Evolutionary conservation across 2,329 filamentous ascomycete genomes (phyloP), one percentile per base, ranked within the genome.

Genomic region (Colletotrichum chrysophilum): DNA sequence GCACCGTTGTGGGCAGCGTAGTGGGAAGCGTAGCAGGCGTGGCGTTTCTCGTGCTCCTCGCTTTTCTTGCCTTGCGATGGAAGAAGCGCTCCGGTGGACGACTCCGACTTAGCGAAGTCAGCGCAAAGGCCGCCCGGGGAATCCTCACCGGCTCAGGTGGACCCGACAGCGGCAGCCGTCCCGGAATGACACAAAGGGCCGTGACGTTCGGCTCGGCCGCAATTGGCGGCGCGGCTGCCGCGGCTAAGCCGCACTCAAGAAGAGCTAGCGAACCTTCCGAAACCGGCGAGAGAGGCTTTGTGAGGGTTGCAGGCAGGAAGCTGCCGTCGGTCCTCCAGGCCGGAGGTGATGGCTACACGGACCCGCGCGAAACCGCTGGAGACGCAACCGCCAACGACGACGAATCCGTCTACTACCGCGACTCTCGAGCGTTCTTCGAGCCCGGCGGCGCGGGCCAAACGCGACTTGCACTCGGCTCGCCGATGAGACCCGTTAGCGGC

Each of bases 231-330:
- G 70, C 78, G 14, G 71, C 67, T 14, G 69, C 71, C 38, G 73
- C 67, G 21, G 77, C 76, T 32, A 79, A 78, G 32, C 72, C 85
- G 36, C 79, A 80, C 30, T 89, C 87, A 74, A 85, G 83, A 80
- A 76, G 77, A 66, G 77, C 61, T 71, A 66, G 79, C 77, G 81
- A 77, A 65, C 80, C 80, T 18, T 81, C 81, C 56, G 85, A 85
- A 43, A 83, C 81, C 28, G 87, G 85, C 32, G 91, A 93, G 80
- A 86, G 87, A 76, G 90, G 91, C 1, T 94, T 94, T 81, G 90
- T 93, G 77, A 90, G 91, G 34, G 89, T 94, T 3, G 92, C 92
- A 7, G 92, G 92, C 76, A 89, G 89, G 79, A 94, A 93, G 79
- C 82, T 94, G 72, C 90, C 91, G 5, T 91, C 92, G 3, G 92